These are phyloP conservation scores for Hortaea werneckii DNA, from an alignment of 2,329 filamentous ascomycete species.

Conservation along the genomic window DNA sequence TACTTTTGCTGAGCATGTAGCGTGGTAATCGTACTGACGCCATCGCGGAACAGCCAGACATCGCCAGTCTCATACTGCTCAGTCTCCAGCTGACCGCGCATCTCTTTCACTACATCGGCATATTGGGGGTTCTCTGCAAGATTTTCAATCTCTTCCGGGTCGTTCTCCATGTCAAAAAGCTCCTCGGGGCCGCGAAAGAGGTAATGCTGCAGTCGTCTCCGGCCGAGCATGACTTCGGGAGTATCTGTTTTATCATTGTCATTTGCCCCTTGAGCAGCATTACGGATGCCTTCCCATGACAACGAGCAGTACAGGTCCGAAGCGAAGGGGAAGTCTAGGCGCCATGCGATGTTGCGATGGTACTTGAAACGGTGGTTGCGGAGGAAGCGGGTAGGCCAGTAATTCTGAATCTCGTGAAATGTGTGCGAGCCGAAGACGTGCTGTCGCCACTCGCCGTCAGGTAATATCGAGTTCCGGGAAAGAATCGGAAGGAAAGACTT, in stretches of 20 bases:
- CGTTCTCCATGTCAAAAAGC: constrained; percentile 37
- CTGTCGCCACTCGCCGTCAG: constrained; percentile 20
- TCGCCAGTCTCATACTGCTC: constrained; percentile 28
- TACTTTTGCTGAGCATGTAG: constrained; percentile 8
- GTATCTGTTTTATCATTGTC: not conserved
- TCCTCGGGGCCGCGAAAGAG: constrained; percentile 37
- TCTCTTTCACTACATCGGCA: constrained; percentile 20
- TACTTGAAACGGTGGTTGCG: constrained; percentile 39
- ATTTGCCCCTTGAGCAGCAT: constrained; percentile 12
- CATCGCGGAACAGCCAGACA: constrained; percentile 25
- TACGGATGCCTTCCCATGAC: constrained; percentile 37
- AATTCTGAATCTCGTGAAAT: constrained; percentile 42
- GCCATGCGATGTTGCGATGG: constrained; percentile 41
- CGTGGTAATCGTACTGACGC: constrained; percentile 9
- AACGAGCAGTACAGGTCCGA: constrained; percentile 37
- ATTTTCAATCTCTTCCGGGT: constrained; percentile 39
- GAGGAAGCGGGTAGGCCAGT: constrained; percentile 41
- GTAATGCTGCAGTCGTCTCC: constrained; percentile 33
- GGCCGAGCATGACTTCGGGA: constrained; percentile 28
- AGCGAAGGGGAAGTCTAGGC: constrained; percentile 41
- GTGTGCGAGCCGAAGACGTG: constrained; percentile 43
- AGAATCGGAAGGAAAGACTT: constrained; percentile 32
- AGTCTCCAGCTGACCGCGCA: constrained; percentile 25
- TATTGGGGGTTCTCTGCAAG: constrained; percentile 29
- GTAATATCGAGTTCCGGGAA: constrained; percentile 7